Percentiles rank a stretch among this genome's conserved stretches.
Conservation (phyloP, 164 flowering plant genomes). For the Vitis riparia region DNA sequence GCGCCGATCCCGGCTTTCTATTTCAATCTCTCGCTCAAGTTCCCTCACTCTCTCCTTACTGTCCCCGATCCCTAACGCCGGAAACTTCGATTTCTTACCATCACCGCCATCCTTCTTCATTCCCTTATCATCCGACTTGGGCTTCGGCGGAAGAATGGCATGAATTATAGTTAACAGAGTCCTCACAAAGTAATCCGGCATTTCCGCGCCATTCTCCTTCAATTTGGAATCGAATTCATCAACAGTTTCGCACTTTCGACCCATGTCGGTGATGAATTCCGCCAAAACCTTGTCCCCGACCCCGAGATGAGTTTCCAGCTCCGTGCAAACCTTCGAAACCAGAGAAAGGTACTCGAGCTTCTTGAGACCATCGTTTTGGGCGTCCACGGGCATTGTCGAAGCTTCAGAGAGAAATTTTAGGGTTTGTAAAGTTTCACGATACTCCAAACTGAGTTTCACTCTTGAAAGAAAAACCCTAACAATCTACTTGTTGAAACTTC, state of each 20-base stretch:
- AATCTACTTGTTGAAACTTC: no score
- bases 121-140: conserved; percentile 26
- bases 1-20: conserved; percentile 34
- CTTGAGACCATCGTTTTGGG: conserved; percentile 47
- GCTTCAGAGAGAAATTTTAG: no score
- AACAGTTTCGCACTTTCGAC: conserved; percentile 50
- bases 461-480: no score
- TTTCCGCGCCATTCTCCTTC: conserved; percentile 77
- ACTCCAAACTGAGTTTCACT: no score
- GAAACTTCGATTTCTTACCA: conserved; percentile 33
- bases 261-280: conserved; percentile 78
- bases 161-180: conserved; percentile 78
- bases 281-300: conserved; percentile 77
- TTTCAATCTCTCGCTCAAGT: conserved; percentile 67
- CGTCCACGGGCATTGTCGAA: neutral
- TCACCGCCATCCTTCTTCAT: conserved; percentile 15
- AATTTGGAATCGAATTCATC: conserved; percentile 70
- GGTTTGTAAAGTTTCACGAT: no score
- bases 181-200: conserved; percentile 88
- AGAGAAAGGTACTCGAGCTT: conserved; percentile 78
- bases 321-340: conserved; percentile 86
- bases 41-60: conserved; percentile 58
- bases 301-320: conserved; percentile 80
- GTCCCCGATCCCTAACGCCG: conserved; percentile 53
- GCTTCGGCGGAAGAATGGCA: conserved; percentile 68